Evolutionary conservation across 2,329 filamentous ascomycete species (phyloP), one percentile per base, ranked within the genome.

Genomic region (Aspergillus arachidicola): DNA sequence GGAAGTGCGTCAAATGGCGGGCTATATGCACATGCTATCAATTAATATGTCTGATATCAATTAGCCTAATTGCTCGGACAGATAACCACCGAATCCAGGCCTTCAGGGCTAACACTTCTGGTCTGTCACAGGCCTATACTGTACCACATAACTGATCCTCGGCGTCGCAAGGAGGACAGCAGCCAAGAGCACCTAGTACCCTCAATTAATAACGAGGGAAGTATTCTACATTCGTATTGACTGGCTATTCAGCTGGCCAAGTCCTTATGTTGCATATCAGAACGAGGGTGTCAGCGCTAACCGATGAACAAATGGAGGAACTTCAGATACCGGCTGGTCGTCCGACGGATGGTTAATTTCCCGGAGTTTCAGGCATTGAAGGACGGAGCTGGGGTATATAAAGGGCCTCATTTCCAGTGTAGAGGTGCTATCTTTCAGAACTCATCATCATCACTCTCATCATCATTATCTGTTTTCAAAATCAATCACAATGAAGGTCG

Each of bases 401-500:
- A 59, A 51, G 21, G 51, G 51, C n/a, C 38, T 48, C 38, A 30
- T 55, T 12, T 51, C 34, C 43, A 43, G 23, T 26, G 30, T 45
- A 61, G 56, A 28, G 43, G 46, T 38, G 23, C 26, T 6, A 30
- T 53, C 21, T 11, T 41, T 14, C 41, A 58, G 34, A 54, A 55
- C 16, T 38, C 38, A 41, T 41, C 36, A 57, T 55, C 30, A 48
- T 45, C 34, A 3, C 23, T 23, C 7, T 32, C 11, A 9, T 53
- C 48, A 5, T 21, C 5, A 41, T 41, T 12, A 41, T 56, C 53
- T 23, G 5, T 48, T n/a, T 19, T 16, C 41, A 23, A 43, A 45
- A 23, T 43, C 36, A 45, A 12, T 28, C 34, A 62, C 54, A 58
- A 66, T 66, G 64, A 66, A 66, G 59, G 57, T 65, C 34, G 61